Evolutionary conservation across 306 rosid genomes (phyloP), one percentile per base, ranked within the genome.

Genomic region (Abrus precatorius): DNA sequence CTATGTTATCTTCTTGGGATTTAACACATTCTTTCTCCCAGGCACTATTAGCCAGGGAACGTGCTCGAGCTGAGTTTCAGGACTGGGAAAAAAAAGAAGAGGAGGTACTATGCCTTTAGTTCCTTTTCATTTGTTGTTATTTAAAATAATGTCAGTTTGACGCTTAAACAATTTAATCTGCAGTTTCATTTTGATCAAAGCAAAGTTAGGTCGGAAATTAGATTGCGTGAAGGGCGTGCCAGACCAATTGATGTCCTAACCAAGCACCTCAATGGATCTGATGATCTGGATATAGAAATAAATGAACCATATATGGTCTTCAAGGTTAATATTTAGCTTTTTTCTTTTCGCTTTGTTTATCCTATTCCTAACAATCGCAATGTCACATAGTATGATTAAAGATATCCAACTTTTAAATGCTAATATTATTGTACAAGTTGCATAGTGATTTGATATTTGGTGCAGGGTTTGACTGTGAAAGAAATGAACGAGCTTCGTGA

Each of bases 141-240:
- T 72, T 82, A 56, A 5, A 49, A 47, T 14, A 10, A 36, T 56
- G 59, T 67, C 53, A 50, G 61, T 80, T 60, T 83, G 64, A 56
- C 76, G 78, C 64, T 28, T 55, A 11, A 59, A 14, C 61, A 50
- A 59, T 72, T 87, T 75, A 14, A 53, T 59, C 9, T 84, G 67
- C 94, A 96, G 98, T 96, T 96, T 74, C 99, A 93, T 90, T 96
- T 96, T 85, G 97, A 96, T 84, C 98, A 96, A 92, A 93, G 99
- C 90, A 96, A 93, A 87, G 76, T 92, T 79, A 90, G 99, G 90
- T 96, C 98, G 13, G 92, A 96, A 93, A 96, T 96, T 85, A 88
- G 99, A 89, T 85, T 93, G 88, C 97, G 91, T 78, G 99, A 96
- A 86, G 99, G 99, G 68, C 98, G 99, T 74, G 84, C 91, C 28